Evolutionary conservation across 371 early-diverging fungal genomes (phyloP).

Genomic region (Rhizomucor pusillus): DNA sequence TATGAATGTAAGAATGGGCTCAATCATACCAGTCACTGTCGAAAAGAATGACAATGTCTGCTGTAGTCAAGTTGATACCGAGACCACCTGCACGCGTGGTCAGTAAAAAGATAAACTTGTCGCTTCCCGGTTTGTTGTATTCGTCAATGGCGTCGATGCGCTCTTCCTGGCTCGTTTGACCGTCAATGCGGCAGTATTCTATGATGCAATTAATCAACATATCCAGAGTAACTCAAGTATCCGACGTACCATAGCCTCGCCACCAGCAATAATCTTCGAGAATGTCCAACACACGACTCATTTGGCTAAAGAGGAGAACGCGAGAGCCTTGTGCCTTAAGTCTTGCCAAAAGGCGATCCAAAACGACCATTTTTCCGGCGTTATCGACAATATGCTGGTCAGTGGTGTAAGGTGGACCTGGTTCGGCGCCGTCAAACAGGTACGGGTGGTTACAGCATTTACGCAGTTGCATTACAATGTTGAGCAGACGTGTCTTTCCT

Average conservation of each 20-base stretch:
- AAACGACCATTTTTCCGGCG: conserved; percentile 89
- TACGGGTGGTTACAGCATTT: conserved; percentile 99
- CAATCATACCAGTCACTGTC: conserved; percentile 92
- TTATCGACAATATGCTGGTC: conserved; percentile 97
- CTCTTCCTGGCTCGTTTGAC: conserved; percentile 93
- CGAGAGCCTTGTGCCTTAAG: conserved; percentile 92
- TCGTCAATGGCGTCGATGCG: conserved; percentile 93
- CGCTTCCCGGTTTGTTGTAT: conserved; percentile 88
- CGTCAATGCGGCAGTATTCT: conserved; percentile 98
- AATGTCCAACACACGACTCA: conserved; percentile 98
- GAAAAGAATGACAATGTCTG: conserved; percentile 97
- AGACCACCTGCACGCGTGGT: conserved; percentile 99
- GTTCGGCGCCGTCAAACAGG: conserved; percentile 95
- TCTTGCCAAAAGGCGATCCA: conserved; percentile 89
- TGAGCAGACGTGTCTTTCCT: conserved; percentile 89
- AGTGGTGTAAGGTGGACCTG: conserved; percentile 94
- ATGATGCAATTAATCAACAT: background rate
- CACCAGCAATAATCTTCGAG: conserved; percentile 98
- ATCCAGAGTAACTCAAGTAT: background rate
- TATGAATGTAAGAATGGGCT: too few relatives aligned
- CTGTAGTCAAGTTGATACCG: conserved; percentile 98
- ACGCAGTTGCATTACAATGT: conserved; percentile 99
- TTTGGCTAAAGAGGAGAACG: conserved; percentile 97
- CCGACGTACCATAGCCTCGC: conserved; percentile 69
- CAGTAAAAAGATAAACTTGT: conserved; percentile 95